Evolutionary conservation across 2,329 filamentous ascomycete species (phyloP), one percentile per base, ranked within the genome.

Genomic region (Fusarium nygamai): DNA sequence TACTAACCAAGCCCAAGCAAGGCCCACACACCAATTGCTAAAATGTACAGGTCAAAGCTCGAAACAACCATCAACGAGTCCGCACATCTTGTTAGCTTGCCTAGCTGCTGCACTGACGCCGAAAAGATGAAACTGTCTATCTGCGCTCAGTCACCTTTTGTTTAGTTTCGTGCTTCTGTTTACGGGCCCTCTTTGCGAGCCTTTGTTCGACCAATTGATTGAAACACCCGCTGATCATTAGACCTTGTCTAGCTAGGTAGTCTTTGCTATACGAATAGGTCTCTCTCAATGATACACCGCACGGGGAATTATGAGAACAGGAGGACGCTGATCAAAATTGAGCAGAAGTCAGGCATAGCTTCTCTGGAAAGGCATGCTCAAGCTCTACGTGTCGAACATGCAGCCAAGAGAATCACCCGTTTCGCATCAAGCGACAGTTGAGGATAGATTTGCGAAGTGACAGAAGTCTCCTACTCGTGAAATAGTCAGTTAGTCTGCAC

Each of bases 401-500:
- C 34, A 29, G 10, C 34, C 34, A 39, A 14, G 34, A 54, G 34
- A 54, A 29, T 39, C 17, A 22, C 11, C 39, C 17, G 44, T 39
- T 22, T 34, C 54, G 48, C 43, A 27, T 64, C 43, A 44, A 57
- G 67, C 41, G 46, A 51, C 41, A 64, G 53, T 53, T 31, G 60
- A 38, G 65, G 53, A 44, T 69, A 61, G 11, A 24, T 7, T 47
- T 27, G 53, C 33, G 51, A 57, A 34, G 58, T 53, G 24, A 60
- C 29, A 64, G 20, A 46, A 60, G 34, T 24, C 39, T 48, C 68
- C 50, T 53, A 39, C 41, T 53, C 29, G 43, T 33, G 39, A 39
- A 51, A 51, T 64, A 51, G 60, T 31, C 44, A 64, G 53, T 48
- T 65, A 53, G 61, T 44, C 54, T 59, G 69, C 61, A 64, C 70